Evolutionary conservation across 1,284 basidiomycete genomes (phyloP).

Genomic region (Porogramme epimiltina): DNA sequence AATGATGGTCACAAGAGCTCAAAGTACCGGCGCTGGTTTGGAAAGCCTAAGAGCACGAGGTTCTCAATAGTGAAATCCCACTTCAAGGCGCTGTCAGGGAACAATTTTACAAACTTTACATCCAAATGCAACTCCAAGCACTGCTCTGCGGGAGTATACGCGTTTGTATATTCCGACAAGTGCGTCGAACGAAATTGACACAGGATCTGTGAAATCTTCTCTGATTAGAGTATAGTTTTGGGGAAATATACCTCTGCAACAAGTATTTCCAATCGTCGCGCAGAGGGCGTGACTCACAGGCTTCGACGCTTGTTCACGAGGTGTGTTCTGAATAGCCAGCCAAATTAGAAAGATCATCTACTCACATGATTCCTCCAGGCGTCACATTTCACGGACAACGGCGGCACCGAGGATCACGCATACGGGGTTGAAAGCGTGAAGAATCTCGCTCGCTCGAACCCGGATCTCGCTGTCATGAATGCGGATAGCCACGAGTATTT

Average conservation of each 20-base stretch:
- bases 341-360: background rate
- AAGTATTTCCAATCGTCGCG: slow-evolving; percentile 49
- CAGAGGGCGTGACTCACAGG: slow-evolving; percentile 49
- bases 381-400: slow-evolving; percentile 49
- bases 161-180: too few species aligned
- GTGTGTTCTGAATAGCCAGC: slow-evolving; percentile 22
- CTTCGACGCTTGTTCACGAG: slow-evolving; percentile 30
- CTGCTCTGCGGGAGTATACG: too few species aligned
- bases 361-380: slow-evolving; percentile 22
- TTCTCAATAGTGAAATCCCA: too few species aligned
- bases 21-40: too few species aligned
- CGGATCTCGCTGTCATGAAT: slow-evolving; percentile 43
- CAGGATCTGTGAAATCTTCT: too few species aligned
- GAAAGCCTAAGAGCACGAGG: too few species aligned
- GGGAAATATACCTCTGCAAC: slow-evolving; percentile 45
- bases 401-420: slow-evolving; percentile 44
- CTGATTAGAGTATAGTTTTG: too few species aligned
- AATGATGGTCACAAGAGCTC: too few species aligned
- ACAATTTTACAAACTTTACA: too few species aligned
- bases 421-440: slow-evolving; percentile 45
- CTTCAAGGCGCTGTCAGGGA: too few species aligned
- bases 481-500: slow-evolving; percentile 56
- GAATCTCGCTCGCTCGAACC: slow-evolving; percentile 41
- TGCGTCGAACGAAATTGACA: too few species aligned
- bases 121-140: too few species aligned